A percentile compares a stretch with the other conserved stretches of the same genome.
Evolutionary conservation across 768 basidiomycete genomes (phyloP).

Genomic region (Dioszegia hungarica): DNA sequence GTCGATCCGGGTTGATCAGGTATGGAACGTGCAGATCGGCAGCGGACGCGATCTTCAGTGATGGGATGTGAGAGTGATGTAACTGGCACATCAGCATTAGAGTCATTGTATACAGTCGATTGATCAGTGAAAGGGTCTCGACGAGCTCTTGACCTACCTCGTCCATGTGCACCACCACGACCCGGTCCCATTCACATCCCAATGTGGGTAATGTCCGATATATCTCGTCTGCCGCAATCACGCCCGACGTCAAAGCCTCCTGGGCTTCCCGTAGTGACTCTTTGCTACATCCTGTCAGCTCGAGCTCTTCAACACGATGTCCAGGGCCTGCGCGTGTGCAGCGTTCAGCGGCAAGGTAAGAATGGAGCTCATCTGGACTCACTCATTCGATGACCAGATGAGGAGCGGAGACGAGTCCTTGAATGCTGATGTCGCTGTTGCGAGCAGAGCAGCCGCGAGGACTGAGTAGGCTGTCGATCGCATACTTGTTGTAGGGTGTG

Average conservation of each 20-base stretch:
- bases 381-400: slow-evolving; percentile 36
- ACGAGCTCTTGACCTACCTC: slow-evolving; percentile 37
- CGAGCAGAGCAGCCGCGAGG: slow-evolving; percentile 7
- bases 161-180: slow-evolving; percentile 33
- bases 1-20: slow-evolving; percentile 17
- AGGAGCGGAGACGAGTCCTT: slow-evolving; percentile 38
- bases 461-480: slow-evolving; percentile 8
- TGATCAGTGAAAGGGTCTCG: too few species aligned
- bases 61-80: slow-evolving; percentile 29
- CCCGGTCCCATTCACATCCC: slow-evolving; percentile 37
- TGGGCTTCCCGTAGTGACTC: slow-evolving; percentile 20
- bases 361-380: slow-evolving; percentile 3
- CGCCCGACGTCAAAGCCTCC: slow-evolving; percentile 22
- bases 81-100: slow-evolving; percentile 32
- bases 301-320: background rate
- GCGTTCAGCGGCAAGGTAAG: too few species aligned
- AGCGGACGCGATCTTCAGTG: slow-evolving; percentile 11
- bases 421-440: slow-evolving; percentile 23
- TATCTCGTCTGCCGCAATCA: slow-evolving; percentile 32
- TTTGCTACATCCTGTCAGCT: slow-evolving; percentile 14
- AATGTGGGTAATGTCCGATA: slow-evolving; percentile 27
- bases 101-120: too few species aligned
- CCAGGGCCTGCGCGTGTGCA: too few species aligned
- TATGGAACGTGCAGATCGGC: slow-evolving; percentile 43
- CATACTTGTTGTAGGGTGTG: background rate